Percentiles rank a stretch among this genome's conserved stretches.
phyloP scores from a whole-genome alignment of 2,329 filamentous ascomycete species.

The Verticillium tricorpus region DNA sequence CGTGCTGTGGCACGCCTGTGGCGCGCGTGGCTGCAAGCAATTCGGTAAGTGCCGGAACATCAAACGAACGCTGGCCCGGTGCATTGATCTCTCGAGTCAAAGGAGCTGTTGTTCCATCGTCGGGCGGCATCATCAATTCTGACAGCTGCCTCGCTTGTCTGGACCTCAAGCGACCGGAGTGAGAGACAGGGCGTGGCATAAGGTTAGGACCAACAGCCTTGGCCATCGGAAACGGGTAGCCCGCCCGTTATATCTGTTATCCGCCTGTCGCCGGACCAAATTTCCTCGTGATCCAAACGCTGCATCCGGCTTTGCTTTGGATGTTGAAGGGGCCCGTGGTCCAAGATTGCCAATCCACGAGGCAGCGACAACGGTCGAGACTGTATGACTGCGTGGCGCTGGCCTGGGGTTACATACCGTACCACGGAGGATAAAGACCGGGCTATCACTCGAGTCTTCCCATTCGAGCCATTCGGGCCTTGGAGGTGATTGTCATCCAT shows the following conservation, averaged over 20 bases:
- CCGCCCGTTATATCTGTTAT: background rate
- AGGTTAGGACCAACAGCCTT: background rate
- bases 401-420: background rate
- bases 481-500: background rate
- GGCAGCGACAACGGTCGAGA: background rate
- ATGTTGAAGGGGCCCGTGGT: background rate
- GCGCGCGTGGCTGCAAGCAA: background rate
- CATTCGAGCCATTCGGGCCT: background rate
- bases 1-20: background rate
- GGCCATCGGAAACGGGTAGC: background rate
- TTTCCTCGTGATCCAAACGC: background rate
- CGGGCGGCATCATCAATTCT: background rate
- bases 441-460: background rate
- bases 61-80: background rate
- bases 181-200: background rate
- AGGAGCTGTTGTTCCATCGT: background rate
- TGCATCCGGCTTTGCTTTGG: background rate
- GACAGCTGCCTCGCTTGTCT: background rate
- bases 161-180: too few species aligned
- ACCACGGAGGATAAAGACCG: background rate
- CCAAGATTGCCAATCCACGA: background rate
- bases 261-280: background rate
- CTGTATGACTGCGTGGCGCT: background rate
- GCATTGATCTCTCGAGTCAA: background rate
- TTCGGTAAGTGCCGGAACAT: background rate